Evolutionary conservation across 306 rosid species (phyloP).

Genomic region (Cotoneaster glaucophyllus): DNA sequence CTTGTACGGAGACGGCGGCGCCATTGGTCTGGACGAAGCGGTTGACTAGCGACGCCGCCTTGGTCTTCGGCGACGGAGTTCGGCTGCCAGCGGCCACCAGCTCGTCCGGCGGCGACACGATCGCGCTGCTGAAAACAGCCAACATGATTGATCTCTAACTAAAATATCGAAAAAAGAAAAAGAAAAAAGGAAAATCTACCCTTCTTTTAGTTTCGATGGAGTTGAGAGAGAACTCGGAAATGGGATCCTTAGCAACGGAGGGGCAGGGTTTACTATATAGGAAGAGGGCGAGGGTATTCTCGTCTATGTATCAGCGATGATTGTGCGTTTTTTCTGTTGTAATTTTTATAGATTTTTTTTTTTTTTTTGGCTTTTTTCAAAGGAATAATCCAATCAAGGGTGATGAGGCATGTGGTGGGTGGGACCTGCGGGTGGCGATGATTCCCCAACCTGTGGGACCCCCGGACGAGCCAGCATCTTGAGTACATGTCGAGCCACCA

Average conservation of each 20-base stretch:
- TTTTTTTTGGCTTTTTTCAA: not conserved
- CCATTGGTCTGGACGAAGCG: slow-evolving; percentile 49
- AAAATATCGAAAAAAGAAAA: not conserved
- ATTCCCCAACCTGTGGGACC: slow-evolving; percentile 25
- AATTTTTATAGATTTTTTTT: not conserved
- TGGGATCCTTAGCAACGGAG: not conserved
- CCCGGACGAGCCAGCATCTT: not conserved
- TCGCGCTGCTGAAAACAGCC: slow-evolving; percentile 79
- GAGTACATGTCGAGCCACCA: not conserved
- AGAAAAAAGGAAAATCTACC: not conserved
- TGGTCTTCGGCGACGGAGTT: slow-evolving; percentile 81
- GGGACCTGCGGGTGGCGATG: slow-evolving; percentile 19
- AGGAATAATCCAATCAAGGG: not conserved
- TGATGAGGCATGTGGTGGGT: not conserved
- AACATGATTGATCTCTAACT: slow-evolving; percentile 38
- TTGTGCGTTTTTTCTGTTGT: not conserved
- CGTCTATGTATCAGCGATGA: not conserved
- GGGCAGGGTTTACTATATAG: slow-evolving; percentile 21
- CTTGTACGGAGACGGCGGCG: slow-evolving; percentile 57
- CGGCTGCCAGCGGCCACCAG: slow-evolving; percentile 82
- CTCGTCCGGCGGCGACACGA: slow-evolving; percentile 86
- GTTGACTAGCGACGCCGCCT: slow-evolving; percentile 45
- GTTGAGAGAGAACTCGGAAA: slow-evolving; percentile 10
- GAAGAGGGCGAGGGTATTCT: slow-evolving; percentile 9
- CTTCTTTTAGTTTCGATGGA: not conserved